A percentile compares a stretch with the other conserved stretches of the same genome.
Conservation (phyloP, 441 rosid species). For the Adansonia gregorii region DNA sequence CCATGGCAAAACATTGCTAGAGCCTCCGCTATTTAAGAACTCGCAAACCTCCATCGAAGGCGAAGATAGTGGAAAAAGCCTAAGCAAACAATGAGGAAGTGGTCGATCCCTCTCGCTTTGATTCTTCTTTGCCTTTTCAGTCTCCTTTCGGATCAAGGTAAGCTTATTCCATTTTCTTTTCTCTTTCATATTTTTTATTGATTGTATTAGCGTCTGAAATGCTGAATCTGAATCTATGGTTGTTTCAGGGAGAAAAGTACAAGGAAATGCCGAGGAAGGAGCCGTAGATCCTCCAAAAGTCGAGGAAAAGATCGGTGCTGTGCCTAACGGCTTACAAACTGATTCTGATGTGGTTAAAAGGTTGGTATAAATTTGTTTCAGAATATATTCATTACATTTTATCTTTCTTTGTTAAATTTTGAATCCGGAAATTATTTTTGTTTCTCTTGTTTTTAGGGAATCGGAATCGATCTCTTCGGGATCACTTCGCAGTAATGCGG, state of each 20-base stretch:
- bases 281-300: constrained; percentile 88
- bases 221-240: constrained; percentile 33
- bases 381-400: not conserved
- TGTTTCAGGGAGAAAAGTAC: constrained; percentile 65
- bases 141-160: constrained; percentile 90
- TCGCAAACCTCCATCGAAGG: not conserved
- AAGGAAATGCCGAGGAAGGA: constrained; percentile 72
- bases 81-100: constrained; percentile 69
- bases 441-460: constrained; percentile 54
- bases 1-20: not conserved
- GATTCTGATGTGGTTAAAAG: constrained; percentile 94
- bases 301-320: constrained; percentile 89
- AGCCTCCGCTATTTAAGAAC: constrained; percentile 26
- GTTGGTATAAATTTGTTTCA: constrained; percentile 36
- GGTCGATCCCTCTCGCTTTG: constrained; percentile 82
- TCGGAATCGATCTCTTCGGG: constrained; percentile 87
- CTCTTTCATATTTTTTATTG: not conserved
- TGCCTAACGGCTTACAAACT: constrained; percentile 80
- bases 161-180: not conserved
- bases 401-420: not conserved
- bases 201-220: not conserved
- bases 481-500: constrained; percentile 75
- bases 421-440: constrained; percentile 10
- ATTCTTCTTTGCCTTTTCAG: constrained; percentile 69
- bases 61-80: not conserved